These are phyloP conservation scores for Secale cereale DNA, from an alignment of 176 grass and related monocot species.

Conservation along the genomic window DNA sequence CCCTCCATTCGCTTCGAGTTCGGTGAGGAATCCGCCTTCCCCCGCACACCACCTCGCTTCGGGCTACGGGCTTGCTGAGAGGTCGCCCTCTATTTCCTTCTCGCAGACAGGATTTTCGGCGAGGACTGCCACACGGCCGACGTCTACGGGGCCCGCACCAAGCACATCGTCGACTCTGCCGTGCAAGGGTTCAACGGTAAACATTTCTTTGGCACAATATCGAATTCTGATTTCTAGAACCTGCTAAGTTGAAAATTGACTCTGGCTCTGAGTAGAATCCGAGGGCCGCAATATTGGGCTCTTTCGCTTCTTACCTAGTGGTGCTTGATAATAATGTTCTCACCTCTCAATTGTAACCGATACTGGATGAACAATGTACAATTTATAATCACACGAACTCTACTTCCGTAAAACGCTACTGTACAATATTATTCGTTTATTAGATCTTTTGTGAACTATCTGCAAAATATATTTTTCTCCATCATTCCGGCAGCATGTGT, in stretches of 20 bases:
- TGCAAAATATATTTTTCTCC: background rate
- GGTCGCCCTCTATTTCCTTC: background rate
- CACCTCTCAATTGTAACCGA: background rate
- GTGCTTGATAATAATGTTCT: background rate
- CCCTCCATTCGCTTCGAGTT: constrained; percentile 72
- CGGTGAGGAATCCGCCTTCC: constrained; percentile 28
- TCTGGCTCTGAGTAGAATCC: background rate
- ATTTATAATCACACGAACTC: background rate
- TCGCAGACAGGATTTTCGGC: constrained; percentile 66
- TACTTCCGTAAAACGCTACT: background rate
- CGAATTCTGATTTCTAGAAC: background rate
- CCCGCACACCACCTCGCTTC: background rate
- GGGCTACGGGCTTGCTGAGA: background rate
- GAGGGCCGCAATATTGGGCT: background rate
- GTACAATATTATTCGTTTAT: background rate
- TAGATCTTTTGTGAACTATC: background rate
- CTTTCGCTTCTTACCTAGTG: background rate
- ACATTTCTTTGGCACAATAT: background rate
- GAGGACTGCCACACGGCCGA: constrained; percentile 63
- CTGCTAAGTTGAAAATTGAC: background rate
- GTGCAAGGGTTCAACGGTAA: constrained; percentile 86
- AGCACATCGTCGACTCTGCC: constrained; percentile 71
- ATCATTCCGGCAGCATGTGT: background rate
- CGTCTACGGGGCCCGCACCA: constrained; percentile 64
- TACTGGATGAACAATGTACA: background rate